Evolutionary conservation across 768 basidiomycete species (phyloP).

Genomic region (Mycena galericulata): DNA sequence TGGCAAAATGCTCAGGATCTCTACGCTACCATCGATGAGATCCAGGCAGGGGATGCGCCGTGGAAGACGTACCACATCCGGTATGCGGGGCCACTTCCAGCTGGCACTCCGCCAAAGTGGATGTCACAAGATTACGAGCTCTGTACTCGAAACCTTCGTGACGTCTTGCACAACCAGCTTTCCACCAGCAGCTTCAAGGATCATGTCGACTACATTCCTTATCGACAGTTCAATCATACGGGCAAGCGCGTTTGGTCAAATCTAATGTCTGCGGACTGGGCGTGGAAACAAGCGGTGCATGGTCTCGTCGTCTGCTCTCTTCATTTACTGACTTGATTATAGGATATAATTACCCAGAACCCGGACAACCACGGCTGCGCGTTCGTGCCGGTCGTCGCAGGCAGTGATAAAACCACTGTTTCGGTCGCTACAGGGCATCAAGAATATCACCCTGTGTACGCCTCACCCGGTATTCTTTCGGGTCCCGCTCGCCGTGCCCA

Average conservation of each 20-base stretch:
- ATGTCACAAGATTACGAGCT: slow-evolving; percentile 20
- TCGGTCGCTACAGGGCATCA: slow-evolving; percentile 54
- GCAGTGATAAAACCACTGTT: slow-evolving; percentile 57
- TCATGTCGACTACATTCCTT: slow-evolving; percentile 37
- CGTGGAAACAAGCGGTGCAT: slow-evolving; percentile 42
- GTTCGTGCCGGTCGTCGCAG: slow-evolving; percentile 46
- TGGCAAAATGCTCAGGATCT: slow-evolving; percentile 23
- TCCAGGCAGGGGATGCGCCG: not conserved
- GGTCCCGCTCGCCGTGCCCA: slow-evolving; percentile 46
- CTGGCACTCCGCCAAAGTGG: slow-evolving; percentile 8
- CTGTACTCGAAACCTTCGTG: slow-evolving; percentile 11
- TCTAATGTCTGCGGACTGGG: slow-evolving; percentile 44
- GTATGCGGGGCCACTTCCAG: slow-evolving; percentile 3
- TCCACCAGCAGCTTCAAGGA: slow-evolving; percentile 5
- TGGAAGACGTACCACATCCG: slow-evolving; percentile 2
- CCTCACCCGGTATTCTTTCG: slow-evolving; percentile 42
- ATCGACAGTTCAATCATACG: slow-evolving; percentile 39
- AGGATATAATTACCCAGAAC: slow-evolving; percentile 34
- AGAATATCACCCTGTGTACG: slow-evolving; percentile 52
- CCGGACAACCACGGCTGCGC: slow-evolving; percentile 44
- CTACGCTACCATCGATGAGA: not conserved
- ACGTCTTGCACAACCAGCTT: slow-evolving; percentile 10
- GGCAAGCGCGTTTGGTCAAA: slow-evolving; percentile 41
- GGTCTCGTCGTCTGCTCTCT: not conserved
- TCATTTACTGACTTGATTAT: slow-evolving; percentile 9